phyloP scores from a whole-genome alignment of 2,329 filamentous ascomycete species.

The Metarhizium brunneum region DNA sequence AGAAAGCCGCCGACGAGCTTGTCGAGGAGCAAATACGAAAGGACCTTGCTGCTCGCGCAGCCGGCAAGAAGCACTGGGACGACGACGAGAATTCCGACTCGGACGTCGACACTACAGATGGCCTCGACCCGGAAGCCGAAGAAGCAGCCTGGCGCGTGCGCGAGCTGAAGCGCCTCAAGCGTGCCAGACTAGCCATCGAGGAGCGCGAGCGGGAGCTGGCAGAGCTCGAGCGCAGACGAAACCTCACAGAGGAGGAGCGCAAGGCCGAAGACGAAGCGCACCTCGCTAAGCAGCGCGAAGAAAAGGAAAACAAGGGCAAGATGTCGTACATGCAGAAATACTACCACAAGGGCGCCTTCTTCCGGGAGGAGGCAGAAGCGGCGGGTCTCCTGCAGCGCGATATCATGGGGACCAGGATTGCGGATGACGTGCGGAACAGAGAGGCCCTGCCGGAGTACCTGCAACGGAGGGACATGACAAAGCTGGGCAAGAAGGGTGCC shows the following conservation, averaged over 20 bases:
- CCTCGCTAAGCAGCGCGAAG: conserved; percentile 68
- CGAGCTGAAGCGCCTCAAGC: conserved; percentile 80
- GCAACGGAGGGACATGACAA: conserved; percentile 88
- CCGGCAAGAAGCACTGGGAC: conserved; percentile 81
- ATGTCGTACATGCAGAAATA: conserved; percentile 93
- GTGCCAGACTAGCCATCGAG: conserved; percentile 78
- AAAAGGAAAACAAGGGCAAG: conserved; percentile 68
- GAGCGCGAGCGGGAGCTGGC: conserved; percentile 74
- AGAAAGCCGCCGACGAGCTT: conserved; percentile 65
- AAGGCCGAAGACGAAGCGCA: conserved; percentile 74
- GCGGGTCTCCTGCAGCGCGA: conserved; percentile 72
- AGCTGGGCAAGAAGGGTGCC: conserved; percentile 83
- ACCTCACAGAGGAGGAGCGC: conserved; percentile 79
- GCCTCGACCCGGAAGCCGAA: conserved; percentile 77
- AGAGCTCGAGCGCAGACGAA: conserved; percentile 79
- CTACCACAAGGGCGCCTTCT: conserved; percentile 95
- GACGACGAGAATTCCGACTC: conserved; percentile 60
- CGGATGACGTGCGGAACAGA: conserved; percentile 74
- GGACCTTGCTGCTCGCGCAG: conserved; percentile 64
- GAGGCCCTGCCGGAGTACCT: conserved; percentile 83
- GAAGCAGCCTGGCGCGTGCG: conserved; percentile 88
- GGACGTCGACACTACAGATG: conserved; percentile 84
- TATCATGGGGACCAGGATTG: conserved; percentile 75
- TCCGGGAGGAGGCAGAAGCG: conserved; percentile 68
- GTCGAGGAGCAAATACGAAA: conserved; percentile 85